Evolutionary conservation across 768 basidiomycete species (phyloP).

Genomic region (Xanthoconium stramineum): DNA sequence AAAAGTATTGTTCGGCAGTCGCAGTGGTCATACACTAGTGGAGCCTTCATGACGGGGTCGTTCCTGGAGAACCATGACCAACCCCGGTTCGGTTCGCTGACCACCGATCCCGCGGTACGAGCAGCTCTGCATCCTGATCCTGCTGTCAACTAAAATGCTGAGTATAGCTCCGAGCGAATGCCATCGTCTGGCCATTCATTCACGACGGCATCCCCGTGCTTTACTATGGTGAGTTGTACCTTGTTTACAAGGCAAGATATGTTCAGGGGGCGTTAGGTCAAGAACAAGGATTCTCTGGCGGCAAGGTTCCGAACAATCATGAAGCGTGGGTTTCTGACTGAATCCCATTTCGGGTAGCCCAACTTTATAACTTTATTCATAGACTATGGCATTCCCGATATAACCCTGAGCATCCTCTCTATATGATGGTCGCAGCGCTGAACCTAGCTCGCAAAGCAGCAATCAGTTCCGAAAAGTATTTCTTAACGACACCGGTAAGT

Average conservation of each 20-base stretch:
- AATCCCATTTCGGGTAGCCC: background rate
- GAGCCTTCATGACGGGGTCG: slow-evolving; percentile 40
- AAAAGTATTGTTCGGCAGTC: slow-evolving; percentile 25
- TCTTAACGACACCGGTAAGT: slow-evolving; percentile 46
- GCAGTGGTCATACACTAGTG: slow-evolving; percentile 38
- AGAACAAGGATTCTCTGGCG: slow-evolving; percentile 49
- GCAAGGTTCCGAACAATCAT: slow-evolving; percentile 44
- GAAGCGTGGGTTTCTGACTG: slow-evolving; percentile 39
- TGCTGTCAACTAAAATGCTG: background rate
- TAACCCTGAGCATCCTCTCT: slow-evolving; percentile 45
- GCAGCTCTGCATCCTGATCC: too few relatives aligned
- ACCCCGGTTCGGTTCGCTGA: slow-evolving; percentile 44
- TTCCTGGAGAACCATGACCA: slow-evolving; percentile 59
- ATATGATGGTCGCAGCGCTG: slow-evolving; percentile 43
- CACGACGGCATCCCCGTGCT: slow-evolving; percentile 49
- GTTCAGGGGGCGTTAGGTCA: slow-evolving; percentile 32
- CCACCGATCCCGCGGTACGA: slow-evolving; percentile 41
- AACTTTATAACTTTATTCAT: too few relatives aligned
- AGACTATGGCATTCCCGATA: slow-evolving; percentile 64
- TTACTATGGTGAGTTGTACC: slow-evolving; percentile 40
- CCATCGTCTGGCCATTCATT: slow-evolving; percentile 48
- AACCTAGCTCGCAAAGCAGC: slow-evolving; percentile 54
- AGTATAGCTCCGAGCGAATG: slow-evolving; percentile 41
- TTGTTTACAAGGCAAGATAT: background rate
- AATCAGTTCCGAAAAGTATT: slow-evolving; percentile 39